These are phyloP conservation scores for Leccinum subrobustum DNA, from an alignment of 1,284 basidiomycete genomes.

Conservation along the genomic window DNA sequence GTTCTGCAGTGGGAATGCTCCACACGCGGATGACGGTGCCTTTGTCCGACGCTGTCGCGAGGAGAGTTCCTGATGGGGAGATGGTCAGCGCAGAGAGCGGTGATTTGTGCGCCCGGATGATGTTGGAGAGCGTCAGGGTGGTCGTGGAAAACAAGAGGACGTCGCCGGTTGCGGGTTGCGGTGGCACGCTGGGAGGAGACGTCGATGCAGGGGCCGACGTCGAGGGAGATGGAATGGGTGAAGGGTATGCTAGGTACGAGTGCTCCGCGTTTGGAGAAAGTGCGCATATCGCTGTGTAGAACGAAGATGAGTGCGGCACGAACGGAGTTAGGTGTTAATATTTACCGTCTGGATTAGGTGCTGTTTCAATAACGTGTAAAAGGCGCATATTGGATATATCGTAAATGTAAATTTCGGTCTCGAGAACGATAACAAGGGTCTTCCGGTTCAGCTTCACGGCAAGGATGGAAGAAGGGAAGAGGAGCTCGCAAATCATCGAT, in stretches of 20 bases:
- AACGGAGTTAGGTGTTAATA: neutral
- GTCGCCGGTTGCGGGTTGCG: slow-evolving; percentile 68
- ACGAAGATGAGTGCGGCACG: neutral
- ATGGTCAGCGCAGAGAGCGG: slow-evolving; percentile 88
- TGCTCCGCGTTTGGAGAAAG: slow-evolving; percentile 95
- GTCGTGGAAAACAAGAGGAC: slow-evolving; percentile 93
- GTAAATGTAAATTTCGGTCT: slow-evolving; percentile 97
- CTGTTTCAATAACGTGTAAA: slow-evolving; percentile 96
- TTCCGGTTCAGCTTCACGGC: slow-evolving; percentile 97
- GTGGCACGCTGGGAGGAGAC: slow-evolving; percentile 39
- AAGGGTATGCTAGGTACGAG: slow-evolving; percentile 95
- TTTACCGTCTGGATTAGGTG: slow-evolving; percentile 90
- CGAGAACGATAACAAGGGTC: slow-evolving; percentile 92
- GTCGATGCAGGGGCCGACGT: slow-evolving; percentile 50
- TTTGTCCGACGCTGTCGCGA: slow-evolving; percentile 94
- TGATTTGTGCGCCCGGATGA: slow-evolving; percentile 96
- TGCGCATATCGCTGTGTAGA: slow-evolving; percentile 82
- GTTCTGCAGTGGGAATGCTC: slow-evolving; percentile 87
- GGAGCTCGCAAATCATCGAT: slow-evolving; percentile 97
- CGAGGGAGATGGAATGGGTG: slow-evolving; percentile 84
- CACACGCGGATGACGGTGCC: slow-evolving; percentile 98
- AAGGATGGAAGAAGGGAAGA: slow-evolving; percentile 95
- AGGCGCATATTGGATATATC: slow-evolving; percentile 99
- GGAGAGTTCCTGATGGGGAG: slow-evolving; percentile 85
- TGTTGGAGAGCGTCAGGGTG: slow-evolving; percentile 88